phyloP scores from a whole-genome alignment of 1,284 basidiomycete species.

The Ustilago curta region DNA sequence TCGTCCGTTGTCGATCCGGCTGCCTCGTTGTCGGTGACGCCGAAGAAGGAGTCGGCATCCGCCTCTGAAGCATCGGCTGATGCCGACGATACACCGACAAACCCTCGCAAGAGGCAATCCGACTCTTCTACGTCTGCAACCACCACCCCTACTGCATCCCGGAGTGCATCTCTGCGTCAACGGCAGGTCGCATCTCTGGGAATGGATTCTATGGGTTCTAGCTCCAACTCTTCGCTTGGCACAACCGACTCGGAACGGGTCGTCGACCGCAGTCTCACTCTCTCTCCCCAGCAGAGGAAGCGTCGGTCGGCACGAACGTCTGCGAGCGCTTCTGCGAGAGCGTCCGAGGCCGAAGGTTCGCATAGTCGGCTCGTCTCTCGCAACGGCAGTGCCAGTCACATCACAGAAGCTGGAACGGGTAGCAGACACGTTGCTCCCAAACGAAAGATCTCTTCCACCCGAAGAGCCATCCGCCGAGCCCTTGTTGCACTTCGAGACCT shows the following conservation, averaged over 20 bases:
- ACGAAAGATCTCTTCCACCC: constrained; percentile 6
- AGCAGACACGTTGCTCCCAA: not conserved
- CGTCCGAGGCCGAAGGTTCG: constrained; percentile 30
- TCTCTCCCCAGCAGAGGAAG: constrained; percentile 10
- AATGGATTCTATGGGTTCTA: constrained; percentile 6
- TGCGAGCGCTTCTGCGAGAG: constrained; percentile 10
- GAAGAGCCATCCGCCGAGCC: constrained; percentile 23
- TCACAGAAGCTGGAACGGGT: not conserved
- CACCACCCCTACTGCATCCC: constrained; percentile 20
- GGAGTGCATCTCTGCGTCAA: constrained; percentile 22
- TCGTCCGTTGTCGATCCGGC: constrained; percentile 33
- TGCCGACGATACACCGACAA: constrained; percentile 15
- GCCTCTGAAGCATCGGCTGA: not conserved
- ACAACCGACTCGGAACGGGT: constrained; percentile 31
- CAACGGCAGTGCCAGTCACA: constrained; percentile 8
- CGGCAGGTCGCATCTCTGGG: constrained; percentile 2
- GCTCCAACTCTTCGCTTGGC: constrained; percentile 29
- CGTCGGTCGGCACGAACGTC: constrained; percentile 24
- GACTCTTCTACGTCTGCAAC: constrained; percentile 11
- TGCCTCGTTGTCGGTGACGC: constrained; percentile 17
- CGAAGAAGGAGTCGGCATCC: constrained; percentile 17
- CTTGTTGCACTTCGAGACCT: constrained; percentile 36
- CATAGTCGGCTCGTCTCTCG: constrained; percentile 17
- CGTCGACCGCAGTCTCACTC: constrained; percentile 30
- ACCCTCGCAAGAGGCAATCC: not conserved